Evolutionary conservation across 768 basidiomycete species (phyloP), one percentile per base, ranked within the genome.

Genomic region (Lactarius akahatsu): DNA sequence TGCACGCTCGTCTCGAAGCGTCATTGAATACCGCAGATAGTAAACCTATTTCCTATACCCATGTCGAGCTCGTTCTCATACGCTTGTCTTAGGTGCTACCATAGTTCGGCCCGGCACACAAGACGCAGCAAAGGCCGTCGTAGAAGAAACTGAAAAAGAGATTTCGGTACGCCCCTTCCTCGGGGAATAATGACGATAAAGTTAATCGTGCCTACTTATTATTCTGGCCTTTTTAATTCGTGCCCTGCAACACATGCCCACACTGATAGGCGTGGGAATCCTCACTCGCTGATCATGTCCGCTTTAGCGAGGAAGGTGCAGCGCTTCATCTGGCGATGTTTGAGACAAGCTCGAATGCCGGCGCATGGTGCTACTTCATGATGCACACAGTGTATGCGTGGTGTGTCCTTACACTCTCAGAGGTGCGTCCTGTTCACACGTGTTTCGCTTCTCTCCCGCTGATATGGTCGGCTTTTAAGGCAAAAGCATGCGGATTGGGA

Each of bases 351-450:
- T 88, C 88, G 18, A 91, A 90, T 71, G 83, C 83, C 34, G 89
- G 91, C 56, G 89, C 90, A 11, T 93, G 91, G 92, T 90, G 87
- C 71, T 94, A 85, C 77, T 89, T 85, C 69, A 81, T 81, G 73
- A 88, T 91, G 80, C 91, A 94, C 74, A 80, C 85, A 55, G 78
- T 88, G 68, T 84, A 92, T 70, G 88, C 88, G 50, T 88, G 87
- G 65, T 86, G 85, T 71, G 77, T 82, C 38, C 80, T 92, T 62
- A 86, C 85, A 23, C 73, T 92, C 45, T 82, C 84, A 70, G 80
- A 82, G 75, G 91, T 91, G 72, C 77, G 84, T 80, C 63, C 64
- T 64, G 45, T 23, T 38, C 47, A 50, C 36, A 57, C 59, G 40
- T 59, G 38, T 28, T 54, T 36, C 43, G 18, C 34, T 28, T 28